Conservation (phyloP, 2,329 filamentous ascomycete species). For the Ophiostoma australiae region DNA sequence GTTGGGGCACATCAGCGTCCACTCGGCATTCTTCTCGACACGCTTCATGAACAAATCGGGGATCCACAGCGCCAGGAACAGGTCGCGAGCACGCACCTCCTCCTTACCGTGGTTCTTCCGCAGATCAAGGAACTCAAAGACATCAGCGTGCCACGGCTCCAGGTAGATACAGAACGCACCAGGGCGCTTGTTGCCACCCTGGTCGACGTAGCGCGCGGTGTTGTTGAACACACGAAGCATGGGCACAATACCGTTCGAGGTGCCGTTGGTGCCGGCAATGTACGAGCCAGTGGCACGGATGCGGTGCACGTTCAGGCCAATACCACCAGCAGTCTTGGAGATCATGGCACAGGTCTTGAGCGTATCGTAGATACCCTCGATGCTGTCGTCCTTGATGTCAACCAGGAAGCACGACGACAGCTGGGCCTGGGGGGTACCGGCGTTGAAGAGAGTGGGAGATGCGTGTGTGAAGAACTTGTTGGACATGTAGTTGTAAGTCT, state of each 20-base stretch:
- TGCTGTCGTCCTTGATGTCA: conserved; percentile 99
- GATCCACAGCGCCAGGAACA: conserved; percentile 98
- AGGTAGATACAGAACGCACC: conserved; percentile 98
- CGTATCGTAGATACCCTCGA: conserved; percentile 98
- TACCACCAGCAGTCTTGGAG: conserved; percentile 98
- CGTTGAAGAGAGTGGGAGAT: conserved; percentile 96
- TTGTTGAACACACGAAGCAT: conserved; percentile 99
- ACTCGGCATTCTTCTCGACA: conserved; percentile 91
- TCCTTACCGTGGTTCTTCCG: conserved; percentile 99
- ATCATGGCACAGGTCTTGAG: conserved; percentile 99
- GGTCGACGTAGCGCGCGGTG: conserved; percentile 96
- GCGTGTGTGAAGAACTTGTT: conserved; percentile 98
- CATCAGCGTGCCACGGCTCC: conserved; percentile 97
- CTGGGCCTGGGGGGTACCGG: conserved; percentile 89
- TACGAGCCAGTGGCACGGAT: conserved; percentile 97
- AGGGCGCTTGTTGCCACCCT: conserved; percentile 98
- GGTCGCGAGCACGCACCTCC: conserved; percentile 90
- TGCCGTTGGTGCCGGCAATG: conserved; percentile 96
- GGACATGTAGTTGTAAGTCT: conserved; percentile 99
- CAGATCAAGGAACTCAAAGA: conserved; percentile 95
- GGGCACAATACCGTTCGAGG: conserved; percentile 92
- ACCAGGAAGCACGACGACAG: conserved; percentile 98
- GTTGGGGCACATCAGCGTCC: conserved; percentile 98
- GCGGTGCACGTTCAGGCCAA: conserved; percentile 92
- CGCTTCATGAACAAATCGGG: conserved; percentile 99